Conservation (phyloP, 2,329 filamentous ascomycete genomes). For the Fusarium sp. region DNA sequence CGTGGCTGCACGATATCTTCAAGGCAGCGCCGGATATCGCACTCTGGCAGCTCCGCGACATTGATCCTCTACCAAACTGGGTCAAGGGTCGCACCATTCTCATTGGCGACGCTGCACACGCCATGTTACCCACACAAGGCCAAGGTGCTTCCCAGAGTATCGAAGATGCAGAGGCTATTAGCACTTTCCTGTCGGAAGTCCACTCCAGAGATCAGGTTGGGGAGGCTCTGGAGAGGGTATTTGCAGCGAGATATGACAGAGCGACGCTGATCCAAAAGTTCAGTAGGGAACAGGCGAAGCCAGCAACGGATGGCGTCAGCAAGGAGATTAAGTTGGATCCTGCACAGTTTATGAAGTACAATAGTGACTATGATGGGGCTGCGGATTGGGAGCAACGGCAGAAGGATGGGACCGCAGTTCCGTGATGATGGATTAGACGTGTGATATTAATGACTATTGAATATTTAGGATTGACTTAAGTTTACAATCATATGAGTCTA, state of each 20-base stretch:
- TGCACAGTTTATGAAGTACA: slow-evolving; percentile 39
- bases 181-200: background rate
- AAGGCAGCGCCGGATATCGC: background rate
- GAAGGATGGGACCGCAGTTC: slow-evolving; percentile 8
- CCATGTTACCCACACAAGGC: slow-evolving; percentile 18
- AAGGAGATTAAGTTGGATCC: slow-evolving; percentile 38
- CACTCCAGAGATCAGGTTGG: slow-evolving; percentile 1
- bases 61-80: slow-evolving; percentile 14
- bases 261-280: slow-evolving; percentile 38
- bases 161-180: slow-evolving; percentile 14
- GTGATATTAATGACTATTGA: background rate
- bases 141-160: slow-evolving; percentile 23
- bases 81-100: slow-evolving; percentile 16
- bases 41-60: slow-evolving; percentile 21
- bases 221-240: background rate
- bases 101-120: slow-evolving; percentile 16
- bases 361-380: slow-evolving; percentile 38
- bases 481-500: too few relatives aligned
- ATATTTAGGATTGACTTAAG: background rate
- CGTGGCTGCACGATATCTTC: slow-evolving; percentile 18
- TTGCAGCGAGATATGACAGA: slow-evolving; percentile 24
- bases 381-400: slow-evolving; percentile 38
- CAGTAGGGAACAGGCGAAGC: slow-evolving; percentile 38
- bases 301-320: slow-evolving; percentile 28
- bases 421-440: background rate